Evolutionary conservation across 768 basidiomycete genomes (phyloP), one percentile per base, ranked within the genome.

Genomic region (Pulveroboletus sp.): DNA sequence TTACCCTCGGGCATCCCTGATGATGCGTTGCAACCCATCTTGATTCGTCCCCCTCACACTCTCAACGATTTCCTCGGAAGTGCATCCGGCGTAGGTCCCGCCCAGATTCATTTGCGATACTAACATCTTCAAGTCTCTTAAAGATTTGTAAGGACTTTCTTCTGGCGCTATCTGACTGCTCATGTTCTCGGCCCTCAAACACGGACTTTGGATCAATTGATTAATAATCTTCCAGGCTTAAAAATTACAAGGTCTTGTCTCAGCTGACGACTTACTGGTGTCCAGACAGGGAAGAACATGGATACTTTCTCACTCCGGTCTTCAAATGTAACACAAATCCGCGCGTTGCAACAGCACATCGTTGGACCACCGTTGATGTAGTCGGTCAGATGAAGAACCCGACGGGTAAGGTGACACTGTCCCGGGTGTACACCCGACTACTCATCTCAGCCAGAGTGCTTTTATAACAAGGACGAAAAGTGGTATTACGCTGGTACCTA

Each of bases 401-500:
- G 3, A 86, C 82, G 42, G 88, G 87, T 81, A 55, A 51, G 68
- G 43, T 7, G 11, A 3, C 7, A 21, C 10, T 15, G 6, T 14
- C 17, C 37, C 6, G 7, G 28, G 24, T 15, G n/a, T n/a, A 15
- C 21, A 21, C n/a, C 51, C 57, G 28, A 56, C 39, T 1, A 32
- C 12, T 31, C 21, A 5, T 18, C 26, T 33, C 12, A 21, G 28
- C 11, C 50, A 88, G 88, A 90, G 61, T 90, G 86, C 55, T 90
- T 90, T 66, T 90, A 82, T 57, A 85, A 82, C 66, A 88, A 82
- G 63, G 85, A 88, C 48, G 85, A 83, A 8, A 78, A 80, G 51
- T 90, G 86, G 85, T 90, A 89, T 63, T 90, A 90, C 53, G 87
- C 88, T 11, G 88, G 88, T n/a, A 75, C 79, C 4, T 90, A 90